Conservation (phyloP, 2,329 filamentous ascomycete species). For the Phoma sp. region DNA sequence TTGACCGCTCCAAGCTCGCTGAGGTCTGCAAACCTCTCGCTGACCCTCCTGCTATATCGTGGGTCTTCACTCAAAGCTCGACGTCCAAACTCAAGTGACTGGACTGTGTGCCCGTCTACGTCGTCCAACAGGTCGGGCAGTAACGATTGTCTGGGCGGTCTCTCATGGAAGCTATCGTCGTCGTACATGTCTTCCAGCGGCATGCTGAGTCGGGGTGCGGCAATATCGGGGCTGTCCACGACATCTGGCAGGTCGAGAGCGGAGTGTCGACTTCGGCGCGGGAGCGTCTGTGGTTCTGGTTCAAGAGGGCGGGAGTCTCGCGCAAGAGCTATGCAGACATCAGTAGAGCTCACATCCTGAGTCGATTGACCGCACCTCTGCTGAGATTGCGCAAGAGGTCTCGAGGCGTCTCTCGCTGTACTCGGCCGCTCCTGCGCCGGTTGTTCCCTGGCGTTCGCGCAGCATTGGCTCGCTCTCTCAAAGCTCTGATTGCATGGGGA, state of each 20-base stretch:
- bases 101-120: slow-evolving; percentile 52
- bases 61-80: slow-evolving; percentile 48
- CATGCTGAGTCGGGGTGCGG: slow-evolving; percentile 50
- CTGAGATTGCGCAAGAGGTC: slow-evolving; percentile 61
- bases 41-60: slow-evolving; percentile 54
- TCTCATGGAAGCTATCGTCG: slow-evolving; percentile 50
- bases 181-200: slow-evolving; percentile 52
- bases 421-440: slow-evolving; percentile 54
- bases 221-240: slow-evolving; percentile 54
- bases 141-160: slow-evolving; percentile 47
- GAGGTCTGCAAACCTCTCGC: slow-evolving; percentile 58
- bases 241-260: slow-evolving; percentile 52
- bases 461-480: slow-evolving; percentile 58
- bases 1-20: slow-evolving; percentile 46
- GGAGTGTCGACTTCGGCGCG: slow-evolving; percentile 35
- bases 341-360: slow-evolving; percentile 4
- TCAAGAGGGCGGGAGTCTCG: slow-evolving; percentile 54
- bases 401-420: slow-evolving; percentile 62
- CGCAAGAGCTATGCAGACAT: slow-evolving; percentile 52
- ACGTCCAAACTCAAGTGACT: slow-evolving; percentile 56
- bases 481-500: slow-evolving; percentile 61
- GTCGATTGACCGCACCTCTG: slow-evolving; percentile 48
- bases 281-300: slow-evolving; percentile 53
- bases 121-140: slow-evolving; percentile 45
- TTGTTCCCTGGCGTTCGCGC: slow-evolving; percentile 59